These are phyloP conservation scores for Aspergillus tamarii DNA, from an alignment of 2,329 filamentous ascomycete genomes.

Conservation along the genomic window DNA sequence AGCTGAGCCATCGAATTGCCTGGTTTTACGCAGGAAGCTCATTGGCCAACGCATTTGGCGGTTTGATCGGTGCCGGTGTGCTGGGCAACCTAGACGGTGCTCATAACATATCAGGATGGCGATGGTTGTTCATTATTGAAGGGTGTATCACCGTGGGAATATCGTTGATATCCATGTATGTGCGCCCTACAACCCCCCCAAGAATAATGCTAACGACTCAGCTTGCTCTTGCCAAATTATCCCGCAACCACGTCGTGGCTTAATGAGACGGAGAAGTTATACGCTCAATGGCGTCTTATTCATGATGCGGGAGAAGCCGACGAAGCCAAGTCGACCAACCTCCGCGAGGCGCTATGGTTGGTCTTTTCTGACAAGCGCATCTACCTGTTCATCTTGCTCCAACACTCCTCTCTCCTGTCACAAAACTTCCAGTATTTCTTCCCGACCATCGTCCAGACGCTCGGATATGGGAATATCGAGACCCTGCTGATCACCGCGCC, in stretches of 20 bases:
- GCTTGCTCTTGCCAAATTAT: conserved; percentile 52
- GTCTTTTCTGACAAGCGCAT: conserved; percentile 36
- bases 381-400: conserved; percentile 49
- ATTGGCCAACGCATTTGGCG: conserved; percentile 57
- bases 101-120: conserved; percentile 35
- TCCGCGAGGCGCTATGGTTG: conserved; percentile 49
- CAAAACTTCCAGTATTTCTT: conserved; percentile 69
- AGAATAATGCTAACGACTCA: conserved; percentile 31
- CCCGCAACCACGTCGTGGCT: conserved; percentile 59
- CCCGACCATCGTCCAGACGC: conserved; percentile 64
- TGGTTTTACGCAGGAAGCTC: conserved; percentile 54
- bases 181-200: background rate
- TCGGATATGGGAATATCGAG: conserved; percentile 57
- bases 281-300: conserved; percentile 57
- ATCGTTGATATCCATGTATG: conserved; percentile 42
- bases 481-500: conserved; percentile 52
- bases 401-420: conserved; percentile 52
- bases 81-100: conserved; percentile 41
- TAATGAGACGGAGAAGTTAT: conserved; percentile 54
- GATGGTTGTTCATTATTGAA: conserved; percentile 45
- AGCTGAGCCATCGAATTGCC: conserved; percentile 52
- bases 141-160: conserved; percentile 42
- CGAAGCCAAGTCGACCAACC: conserved; percentile 45
- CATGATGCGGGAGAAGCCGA: conserved; percentile 53
- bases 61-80: conserved; percentile 55